These are phyloP conservation scores for Nigrospora oryzae DNA, from an alignment of 2,329 filamentous ascomycete species.

Conservation along the genomic window DNA sequence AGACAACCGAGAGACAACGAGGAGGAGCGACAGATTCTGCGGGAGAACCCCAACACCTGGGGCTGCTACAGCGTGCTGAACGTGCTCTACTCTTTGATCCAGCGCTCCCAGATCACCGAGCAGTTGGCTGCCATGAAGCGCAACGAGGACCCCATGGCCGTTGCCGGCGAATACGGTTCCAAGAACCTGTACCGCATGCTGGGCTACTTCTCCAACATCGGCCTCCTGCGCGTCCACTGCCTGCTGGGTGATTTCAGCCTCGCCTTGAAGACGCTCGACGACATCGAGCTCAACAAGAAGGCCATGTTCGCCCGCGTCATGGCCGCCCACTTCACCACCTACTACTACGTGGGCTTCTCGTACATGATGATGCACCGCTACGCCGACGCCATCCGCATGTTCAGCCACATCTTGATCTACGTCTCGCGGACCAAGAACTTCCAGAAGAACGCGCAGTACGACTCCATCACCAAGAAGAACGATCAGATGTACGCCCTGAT, in stretches of 20 bases:
- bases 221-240: conserved; percentile 90
- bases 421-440: conserved; percentile 99
- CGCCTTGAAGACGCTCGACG: conserved; percentile 95
- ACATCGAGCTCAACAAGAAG: conserved; percentile 99
- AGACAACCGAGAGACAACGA: conserved; percentile 70
- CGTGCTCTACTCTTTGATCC: conserved; percentile 97
- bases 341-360: conserved; percentile 99
- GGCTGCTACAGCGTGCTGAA: conserved; percentile 99
- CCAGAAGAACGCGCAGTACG: conserved; percentile 98
- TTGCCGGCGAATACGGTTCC: conserved; percentile 90
- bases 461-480: conserved; percentile 99
- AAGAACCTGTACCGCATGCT: conserved; percentile 96
- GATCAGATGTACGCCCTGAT: conserved; percentile 99
- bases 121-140: conserved; percentile 92
- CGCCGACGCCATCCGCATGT: conserved; percentile 98
- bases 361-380: conserved; percentile 99
- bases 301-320: conserved; percentile 99
- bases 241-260: conserved; percentile 96
- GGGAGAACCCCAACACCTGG: conserved; percentile 98
- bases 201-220: conserved; percentile 98
- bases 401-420: conserved; percentile 99
- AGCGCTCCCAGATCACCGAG: conserved; percentile 96
- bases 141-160: conserved; percentile 78
- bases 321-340: conserved; percentile 98
- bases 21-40: conserved; percentile 84